Evolutionary conservation across 495 filamentous ascomycete genomes (phyloP).

Genomic region (Daldinia concentrica): DNA sequence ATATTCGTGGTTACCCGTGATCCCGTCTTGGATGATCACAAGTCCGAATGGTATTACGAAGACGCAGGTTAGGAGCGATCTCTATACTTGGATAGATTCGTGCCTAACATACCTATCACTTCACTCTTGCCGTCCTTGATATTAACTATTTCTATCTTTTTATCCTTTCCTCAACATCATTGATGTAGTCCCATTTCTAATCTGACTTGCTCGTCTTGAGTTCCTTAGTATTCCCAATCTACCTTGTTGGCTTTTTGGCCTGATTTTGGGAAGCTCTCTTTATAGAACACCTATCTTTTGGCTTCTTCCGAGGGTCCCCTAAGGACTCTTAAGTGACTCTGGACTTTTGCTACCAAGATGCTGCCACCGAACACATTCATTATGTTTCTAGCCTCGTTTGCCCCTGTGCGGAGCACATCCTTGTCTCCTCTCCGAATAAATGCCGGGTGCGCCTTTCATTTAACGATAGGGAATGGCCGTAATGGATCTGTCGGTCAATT

Average conservation of each 20-base stretch:
- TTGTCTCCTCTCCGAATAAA: constrained; percentile 10
- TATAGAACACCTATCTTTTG: constrained; percentile 14
- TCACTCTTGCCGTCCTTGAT: background rate
- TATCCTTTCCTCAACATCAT: background rate
- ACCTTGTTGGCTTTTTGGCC: constrained; percentile 9
- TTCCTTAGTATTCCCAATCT: background rate
- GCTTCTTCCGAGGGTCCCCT: constrained; percentile 2
- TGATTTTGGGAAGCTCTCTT: constrained; percentile 34
- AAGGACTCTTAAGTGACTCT: constrained; percentile 1
- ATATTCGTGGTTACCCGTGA: background rate
- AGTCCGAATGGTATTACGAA: background rate
- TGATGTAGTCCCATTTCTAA: background rate
- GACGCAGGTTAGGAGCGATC: background rate
- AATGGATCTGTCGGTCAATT: constrained; percentile 64
- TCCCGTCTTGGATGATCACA: background rate
- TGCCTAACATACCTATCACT: background rate
- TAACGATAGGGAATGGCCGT: constrained; percentile 57
- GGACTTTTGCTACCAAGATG: constrained; percentile 33
- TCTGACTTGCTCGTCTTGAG: constrained; percentile 6
- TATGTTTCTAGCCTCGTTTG: constrained; percentile 27
- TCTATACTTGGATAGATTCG: background rate
- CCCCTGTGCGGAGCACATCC: constrained; percentile 20
- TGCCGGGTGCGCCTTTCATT: constrained; percentile 60
- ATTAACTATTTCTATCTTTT: background rate
- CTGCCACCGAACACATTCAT: constrained; percentile 22